Conservation (phyloP, 1,139 yeast species). For the Taiozyma sp. region DNA sequence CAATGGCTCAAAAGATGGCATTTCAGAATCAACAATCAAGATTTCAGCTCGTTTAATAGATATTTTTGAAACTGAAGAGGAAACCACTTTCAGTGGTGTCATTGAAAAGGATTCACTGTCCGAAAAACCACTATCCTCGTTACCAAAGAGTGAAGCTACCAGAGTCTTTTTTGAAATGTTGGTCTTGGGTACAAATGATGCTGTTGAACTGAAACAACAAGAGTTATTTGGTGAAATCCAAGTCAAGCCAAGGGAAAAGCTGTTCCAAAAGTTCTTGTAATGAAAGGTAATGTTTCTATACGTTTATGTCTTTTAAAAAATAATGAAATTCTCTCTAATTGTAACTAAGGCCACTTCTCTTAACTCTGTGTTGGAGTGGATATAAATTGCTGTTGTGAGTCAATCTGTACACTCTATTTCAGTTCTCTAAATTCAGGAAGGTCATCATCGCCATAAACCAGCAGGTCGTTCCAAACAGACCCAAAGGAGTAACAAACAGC, state of each 20-base stretch:
- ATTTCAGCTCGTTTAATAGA: constrained; percentile 49
- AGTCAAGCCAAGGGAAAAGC: constrained; percentile 45
- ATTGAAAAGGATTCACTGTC: constrained; percentile 34
- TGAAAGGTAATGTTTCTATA: not conserved
- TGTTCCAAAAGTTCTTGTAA: constrained; percentile 40
- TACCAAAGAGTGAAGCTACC: constrained; percentile 58
- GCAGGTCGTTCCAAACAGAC: constrained; percentile 49
- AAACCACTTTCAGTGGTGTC: constrained; percentile 36
- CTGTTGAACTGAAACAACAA: constrained; percentile 58
- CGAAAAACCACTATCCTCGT: constrained; percentile 27
- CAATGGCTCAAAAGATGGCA: constrained; percentile 14
- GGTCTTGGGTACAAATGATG: constrained; percentile 77
- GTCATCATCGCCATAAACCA: constrained; percentile 13
- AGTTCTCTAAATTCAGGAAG: constrained; percentile 2
- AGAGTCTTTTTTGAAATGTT: constrained; percentile 78
- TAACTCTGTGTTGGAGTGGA: not conserved
- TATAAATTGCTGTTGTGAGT: no score
- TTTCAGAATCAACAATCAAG: constrained; percentile 47
- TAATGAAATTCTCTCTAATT: not conserved
- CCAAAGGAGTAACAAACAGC: constrained; percentile 87
- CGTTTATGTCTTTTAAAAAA: not conserved
- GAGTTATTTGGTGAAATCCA: constrained; percentile 56
- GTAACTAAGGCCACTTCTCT: not conserved
- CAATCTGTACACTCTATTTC: not conserved
- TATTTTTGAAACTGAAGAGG: constrained; percentile 25